phyloP scores from a whole-genome alignment of 805 yeast species.

The Starmerella floris region DNA sequence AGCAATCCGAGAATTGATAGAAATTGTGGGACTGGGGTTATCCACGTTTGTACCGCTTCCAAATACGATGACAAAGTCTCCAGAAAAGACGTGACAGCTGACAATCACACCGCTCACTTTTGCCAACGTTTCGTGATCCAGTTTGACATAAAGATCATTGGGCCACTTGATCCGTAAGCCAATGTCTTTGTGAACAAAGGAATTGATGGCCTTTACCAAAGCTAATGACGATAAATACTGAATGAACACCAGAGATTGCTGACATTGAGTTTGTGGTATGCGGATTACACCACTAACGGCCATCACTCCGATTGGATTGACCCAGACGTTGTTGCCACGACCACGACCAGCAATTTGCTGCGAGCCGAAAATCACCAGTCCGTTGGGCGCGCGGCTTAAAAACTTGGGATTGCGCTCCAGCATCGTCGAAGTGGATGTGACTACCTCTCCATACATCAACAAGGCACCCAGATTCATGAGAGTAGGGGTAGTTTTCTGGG shows the following conservation, averaged over 20 bases:
- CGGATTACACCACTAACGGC: slow-evolving; percentile 64
- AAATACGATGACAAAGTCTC: slow-evolving; percentile 51
- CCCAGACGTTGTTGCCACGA: slow-evolving; percentile 90
- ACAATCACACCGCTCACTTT: slow-evolving; percentile 79
- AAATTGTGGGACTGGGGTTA: slow-evolving; percentile 84
- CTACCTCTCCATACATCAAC: slow-evolving; percentile 70
- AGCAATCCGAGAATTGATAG: slow-evolving; percentile 58
- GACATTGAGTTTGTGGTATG: slow-evolving; percentile 36
- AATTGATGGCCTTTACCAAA: slow-evolving; percentile 57
- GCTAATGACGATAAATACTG: slow-evolving; percentile 82
- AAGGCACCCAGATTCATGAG: slow-evolving; percentile 40
- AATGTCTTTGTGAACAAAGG: slow-evolving; percentile 59
- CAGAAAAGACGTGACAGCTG: slow-evolving; percentile 55
- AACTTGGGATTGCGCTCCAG: slow-evolving; percentile 58
- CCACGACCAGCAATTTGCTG: slow-evolving; percentile 87
- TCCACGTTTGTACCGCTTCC: slow-evolving; percentile 81
- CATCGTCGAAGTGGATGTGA: slow-evolving; percentile 73
- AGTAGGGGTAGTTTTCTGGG: background rate
- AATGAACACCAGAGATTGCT: slow-evolving; percentile 60
- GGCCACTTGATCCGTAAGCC: slow-evolving; percentile 93
- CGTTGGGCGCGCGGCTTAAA: slow-evolving; percentile 51
- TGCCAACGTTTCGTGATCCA: slow-evolving; percentile 31
- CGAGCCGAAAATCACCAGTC: slow-evolving; percentile 55
- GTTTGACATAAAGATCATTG: slow-evolving; percentile 62
- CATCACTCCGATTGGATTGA: slow-evolving; percentile 82